Evolutionary conservation across 1,284 basidiomycete species (phyloP).

Genomic region (Schizophyllum amplum): DNA sequence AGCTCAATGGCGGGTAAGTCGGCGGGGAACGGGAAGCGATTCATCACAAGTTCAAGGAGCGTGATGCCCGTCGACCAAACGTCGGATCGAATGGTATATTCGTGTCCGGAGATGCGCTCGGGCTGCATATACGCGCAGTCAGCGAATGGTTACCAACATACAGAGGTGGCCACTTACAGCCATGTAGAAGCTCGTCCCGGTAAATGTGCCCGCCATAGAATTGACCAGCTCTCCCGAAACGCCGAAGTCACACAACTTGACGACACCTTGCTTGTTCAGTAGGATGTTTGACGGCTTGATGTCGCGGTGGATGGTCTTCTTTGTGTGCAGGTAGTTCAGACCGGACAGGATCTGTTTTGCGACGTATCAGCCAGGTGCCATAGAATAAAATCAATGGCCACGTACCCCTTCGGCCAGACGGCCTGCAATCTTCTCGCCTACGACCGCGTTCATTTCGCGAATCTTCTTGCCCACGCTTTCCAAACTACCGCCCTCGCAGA

Average conservation of each 20-base stretch:
- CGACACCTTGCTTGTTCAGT: conserved; percentile 76
- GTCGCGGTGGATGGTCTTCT: conserved; percentile 92
- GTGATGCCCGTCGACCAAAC: conserved; percentile 98
- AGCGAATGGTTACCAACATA: not conserved
- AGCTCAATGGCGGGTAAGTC: conserved; percentile 92
- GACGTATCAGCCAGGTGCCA: conserved; percentile 2
- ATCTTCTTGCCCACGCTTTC: conserved; percentile 85
- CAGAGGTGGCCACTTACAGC: conserved; percentile 56
- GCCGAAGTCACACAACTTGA: conserved; percentile 95
- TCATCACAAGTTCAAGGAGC: conserved; percentile 88
- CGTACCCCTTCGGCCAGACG: conserved; percentile 86
- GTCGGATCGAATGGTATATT: conserved; percentile 91
- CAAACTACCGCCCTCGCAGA: conserved; percentile 81
- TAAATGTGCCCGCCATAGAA: conserved; percentile 91
- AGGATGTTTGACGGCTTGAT: conserved; percentile 98
- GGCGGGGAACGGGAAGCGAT: conserved; percentile 92
- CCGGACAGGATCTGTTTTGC: conserved; percentile 73
- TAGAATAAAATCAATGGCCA: conserved; percentile 11
- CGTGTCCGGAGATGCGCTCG: conserved; percentile 84
- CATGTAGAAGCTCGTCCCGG: conserved; percentile 97
- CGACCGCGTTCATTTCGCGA: conserved; percentile 72
- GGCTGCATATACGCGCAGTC: conserved; percentile 47
- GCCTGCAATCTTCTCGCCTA: conserved; percentile 88
- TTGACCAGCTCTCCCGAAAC: conserved; percentile 93
- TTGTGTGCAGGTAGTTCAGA: conserved; percentile 85